Evolutionary conservation across 2,329 filamentous ascomycete genomes (phyloP).

Genomic region (Cladobotryum protrusum): DNA sequence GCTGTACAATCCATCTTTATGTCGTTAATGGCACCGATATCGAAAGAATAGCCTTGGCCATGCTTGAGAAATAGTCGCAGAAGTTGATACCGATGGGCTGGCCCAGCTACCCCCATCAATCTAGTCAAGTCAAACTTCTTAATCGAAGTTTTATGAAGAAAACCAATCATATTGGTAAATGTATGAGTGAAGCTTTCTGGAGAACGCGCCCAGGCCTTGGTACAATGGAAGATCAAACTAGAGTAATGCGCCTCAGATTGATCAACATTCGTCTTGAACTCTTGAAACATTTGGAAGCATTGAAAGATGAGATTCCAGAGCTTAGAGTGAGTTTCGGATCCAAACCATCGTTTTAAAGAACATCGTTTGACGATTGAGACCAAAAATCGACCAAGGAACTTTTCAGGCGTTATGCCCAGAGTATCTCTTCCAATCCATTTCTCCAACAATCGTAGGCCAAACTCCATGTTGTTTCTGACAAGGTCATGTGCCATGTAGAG

Average conservation of each 20-base stretch:
- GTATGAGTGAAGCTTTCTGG: neutral
- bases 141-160: neutral
- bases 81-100: constrained; percentile 14
- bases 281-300: neutral
- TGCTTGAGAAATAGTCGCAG: constrained; percentile 19
- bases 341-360: neutral
- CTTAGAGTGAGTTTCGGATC: neutral
- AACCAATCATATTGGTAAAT: neutral
- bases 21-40: constrained; percentile 16
- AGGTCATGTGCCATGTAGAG: neutral
- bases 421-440: neutral
- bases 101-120: neutral
- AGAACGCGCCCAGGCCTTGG: constrained; percentile 1
- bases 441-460: neutral
- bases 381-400: neutral
- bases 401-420: neutral
- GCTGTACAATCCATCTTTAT: constrained; percentile 7
- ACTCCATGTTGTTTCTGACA: neutral
- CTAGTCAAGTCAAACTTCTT: neutral
- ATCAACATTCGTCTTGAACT: neutral
- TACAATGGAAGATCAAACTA: neutral
- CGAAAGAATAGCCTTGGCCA: constrained; percentile 13
- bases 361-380: constrained; percentile 2
- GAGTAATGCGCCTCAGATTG: neutral
- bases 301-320: neutral